Evolutionary conservation across 148 eudicot genomes (phyloP).

Genomic region (Rhododendron williamsianum): DNA sequence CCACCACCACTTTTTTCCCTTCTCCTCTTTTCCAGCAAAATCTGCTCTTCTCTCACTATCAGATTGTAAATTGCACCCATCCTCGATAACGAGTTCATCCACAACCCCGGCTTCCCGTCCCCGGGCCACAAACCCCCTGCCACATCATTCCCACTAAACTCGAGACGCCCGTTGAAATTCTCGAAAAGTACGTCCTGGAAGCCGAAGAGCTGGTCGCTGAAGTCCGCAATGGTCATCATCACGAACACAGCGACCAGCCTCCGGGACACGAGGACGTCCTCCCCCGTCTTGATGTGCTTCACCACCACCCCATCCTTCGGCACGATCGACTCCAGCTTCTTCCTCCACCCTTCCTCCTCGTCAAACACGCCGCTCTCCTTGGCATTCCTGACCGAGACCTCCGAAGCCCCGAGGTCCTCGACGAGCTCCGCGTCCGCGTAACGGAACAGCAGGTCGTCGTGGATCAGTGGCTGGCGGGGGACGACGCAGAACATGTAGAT

Average conservation of each 20-base stretch:
- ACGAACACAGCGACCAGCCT: constrained; percentile 64
- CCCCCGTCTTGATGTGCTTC: constrained; percentile 79
- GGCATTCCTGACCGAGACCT: constrained; percentile 27
- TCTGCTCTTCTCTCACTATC: constrained; percentile 66
- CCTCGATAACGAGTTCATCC: constrained; percentile 72
- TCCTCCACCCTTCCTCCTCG: constrained; percentile 57
- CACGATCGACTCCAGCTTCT: constrained; percentile 46
- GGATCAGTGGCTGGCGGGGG: constrained; percentile 71
- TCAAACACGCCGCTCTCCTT: constrained; percentile 23
- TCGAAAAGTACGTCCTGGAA: constrained; percentile 75
- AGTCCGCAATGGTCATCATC: constrained; percentile 89
- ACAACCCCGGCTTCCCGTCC: constrained; percentile 87
- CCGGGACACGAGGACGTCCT: constrained; percentile 58
- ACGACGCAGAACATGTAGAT: constrained; percentile 82
- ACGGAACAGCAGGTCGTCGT: constrained; percentile 55
- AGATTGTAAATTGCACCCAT: constrained; percentile 74
- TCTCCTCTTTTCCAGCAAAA: constrained; percentile 31
- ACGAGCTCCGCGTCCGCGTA: constrained; percentile 61
- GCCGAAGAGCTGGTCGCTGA: constrained; percentile 77
- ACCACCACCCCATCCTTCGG: constrained; percentile 60
- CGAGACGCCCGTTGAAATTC: constrained; percentile 52
- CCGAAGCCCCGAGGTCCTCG: constrained; percentile 47
- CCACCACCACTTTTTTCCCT: not conserved
- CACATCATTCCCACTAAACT: constrained; percentile 49
- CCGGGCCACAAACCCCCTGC: constrained; percentile 67